These are phyloP conservation scores for Asterochloris erici DNA, from an alignment of 139 green algal genomes.

Conservation along the genomic window DNA sequence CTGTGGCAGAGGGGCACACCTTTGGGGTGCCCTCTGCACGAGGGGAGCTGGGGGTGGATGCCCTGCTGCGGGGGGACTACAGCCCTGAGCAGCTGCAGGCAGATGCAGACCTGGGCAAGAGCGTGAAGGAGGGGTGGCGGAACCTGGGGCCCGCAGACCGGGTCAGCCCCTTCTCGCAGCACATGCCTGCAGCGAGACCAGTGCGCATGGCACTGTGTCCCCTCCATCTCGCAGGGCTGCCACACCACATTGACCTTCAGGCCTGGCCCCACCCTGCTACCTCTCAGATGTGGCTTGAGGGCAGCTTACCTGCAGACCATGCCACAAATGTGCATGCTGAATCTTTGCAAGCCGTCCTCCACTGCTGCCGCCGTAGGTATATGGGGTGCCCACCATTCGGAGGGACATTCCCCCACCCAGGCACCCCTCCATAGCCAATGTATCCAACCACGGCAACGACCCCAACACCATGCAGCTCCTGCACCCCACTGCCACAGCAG, in stretches of 20 bases:
- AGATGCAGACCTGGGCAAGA: conserved; percentile 70
- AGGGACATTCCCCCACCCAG: conserved; percentile 48
- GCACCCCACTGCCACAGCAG: conserved; percentile 41
- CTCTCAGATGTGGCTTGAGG: neutral
- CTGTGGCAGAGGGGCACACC: conserved; percentile 34
- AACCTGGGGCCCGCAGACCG: conserved; percentile 40
- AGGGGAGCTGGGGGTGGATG: conserved; percentile 31
- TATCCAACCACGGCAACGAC: conserved; percentile 71
- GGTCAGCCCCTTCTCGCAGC: conserved; percentile 2
- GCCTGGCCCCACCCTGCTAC: neutral
- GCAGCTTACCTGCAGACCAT: neutral
- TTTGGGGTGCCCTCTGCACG: conserved; percentile 52
- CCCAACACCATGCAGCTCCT: conserved; percentile 56
- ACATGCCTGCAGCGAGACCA: neutral
- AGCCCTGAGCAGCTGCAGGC: conserved; percentile 43
- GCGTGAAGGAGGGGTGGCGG: conserved; percentile 54
- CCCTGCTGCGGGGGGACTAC: conserved; percentile 48
- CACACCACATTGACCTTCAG: neutral
- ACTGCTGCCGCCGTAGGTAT: conserved; percentile 17
- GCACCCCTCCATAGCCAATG: conserved; percentile 44
- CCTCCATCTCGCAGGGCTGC: neutral
- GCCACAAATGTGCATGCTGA: neutral
- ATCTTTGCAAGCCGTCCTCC: neutral
- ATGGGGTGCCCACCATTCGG: conserved; percentile 57
- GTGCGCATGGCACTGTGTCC: neutral